Conservation (phyloP, 108 stramenopile species). For the Skeletonema costatum region DNA sequence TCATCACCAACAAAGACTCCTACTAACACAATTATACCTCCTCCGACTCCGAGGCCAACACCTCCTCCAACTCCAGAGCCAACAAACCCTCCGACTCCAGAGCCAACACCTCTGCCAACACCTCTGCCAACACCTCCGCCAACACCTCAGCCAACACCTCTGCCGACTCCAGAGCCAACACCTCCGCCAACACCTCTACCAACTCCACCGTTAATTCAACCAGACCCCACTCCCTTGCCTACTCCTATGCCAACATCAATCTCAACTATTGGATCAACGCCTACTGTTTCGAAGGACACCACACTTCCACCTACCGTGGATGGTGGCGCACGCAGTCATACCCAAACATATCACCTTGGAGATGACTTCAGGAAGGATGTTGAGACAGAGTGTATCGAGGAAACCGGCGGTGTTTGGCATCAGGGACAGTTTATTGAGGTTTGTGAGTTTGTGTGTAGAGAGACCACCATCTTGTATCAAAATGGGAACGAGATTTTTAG, state of each 20-base stretch:
- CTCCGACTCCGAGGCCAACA: too few relatives aligned
- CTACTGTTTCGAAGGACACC: conserved; percentile 26
- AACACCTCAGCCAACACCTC: background rate
- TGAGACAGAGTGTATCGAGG: background rate
- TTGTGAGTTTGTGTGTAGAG: background rate
- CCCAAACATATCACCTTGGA: background rate
- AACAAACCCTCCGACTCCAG: background rate
- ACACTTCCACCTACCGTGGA: conserved; percentile 24
- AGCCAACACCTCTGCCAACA: background rate
- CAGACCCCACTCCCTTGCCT: background rate
- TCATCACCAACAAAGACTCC: background rate
- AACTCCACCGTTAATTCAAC: background rate
- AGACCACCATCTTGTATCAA: background rate
- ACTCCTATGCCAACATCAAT: conserved; percentile 12
- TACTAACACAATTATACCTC: background rate
- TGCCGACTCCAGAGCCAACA: background rate
- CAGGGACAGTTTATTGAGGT: background rate
- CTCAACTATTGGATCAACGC: conserved; percentile 11
- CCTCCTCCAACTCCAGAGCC: background rate
- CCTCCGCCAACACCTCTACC: background rate
- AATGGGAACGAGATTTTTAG: background rate
- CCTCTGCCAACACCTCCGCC: background rate
- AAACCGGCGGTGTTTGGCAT: background rate
- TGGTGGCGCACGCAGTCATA: background rate
- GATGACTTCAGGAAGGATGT: background rate